These are phyloP conservation scores for Bonia amplexicaulis DNA, from an alignment of 176 grass and related monocot species.

Conservation along the genomic window DNA sequence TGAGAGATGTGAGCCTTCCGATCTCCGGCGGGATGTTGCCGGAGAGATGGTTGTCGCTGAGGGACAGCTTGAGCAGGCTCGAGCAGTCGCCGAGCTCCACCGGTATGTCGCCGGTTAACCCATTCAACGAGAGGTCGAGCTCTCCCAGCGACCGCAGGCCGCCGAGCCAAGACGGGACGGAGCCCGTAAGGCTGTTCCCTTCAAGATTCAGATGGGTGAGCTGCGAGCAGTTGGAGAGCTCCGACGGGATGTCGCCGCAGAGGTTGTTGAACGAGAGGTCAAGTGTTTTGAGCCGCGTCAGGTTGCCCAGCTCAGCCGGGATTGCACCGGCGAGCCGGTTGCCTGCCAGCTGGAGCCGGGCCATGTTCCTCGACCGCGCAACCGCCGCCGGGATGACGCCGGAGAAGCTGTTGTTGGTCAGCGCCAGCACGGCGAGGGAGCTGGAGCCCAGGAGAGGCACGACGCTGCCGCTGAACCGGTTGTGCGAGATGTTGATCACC, in stretches of 20 bases:
- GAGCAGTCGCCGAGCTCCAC: slow-evolving; percentile 65
- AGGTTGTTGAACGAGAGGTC: slow-evolving; percentile 72
- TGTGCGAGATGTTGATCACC: slow-evolving; percentile 85
- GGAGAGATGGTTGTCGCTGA: slow-evolving; percentile 63
- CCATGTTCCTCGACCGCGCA: slow-evolving; percentile 44
- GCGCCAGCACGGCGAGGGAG: slow-evolving; percentile 49
- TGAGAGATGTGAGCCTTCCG: slow-evolving; percentile 61
- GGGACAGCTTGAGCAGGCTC: slow-evolving; percentile 65
- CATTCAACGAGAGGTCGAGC: slow-evolving; percentile 81
- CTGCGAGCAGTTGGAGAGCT: slow-evolving; percentile 52
- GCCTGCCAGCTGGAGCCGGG: slow-evolving; percentile 54
- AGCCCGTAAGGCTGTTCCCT: slow-evolving; percentile 58
- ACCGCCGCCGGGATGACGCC: slow-evolving; percentile 50
- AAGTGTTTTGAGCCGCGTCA: slow-evolving; percentile 54
- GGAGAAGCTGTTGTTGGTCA: slow-evolving; percentile 80
- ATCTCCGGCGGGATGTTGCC: slow-evolving; percentile 72
- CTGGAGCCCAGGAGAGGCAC: slow-evolving; percentile 67
- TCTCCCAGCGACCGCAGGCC: slow-evolving; percentile 62
- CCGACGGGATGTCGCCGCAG: slow-evolving; percentile 42
- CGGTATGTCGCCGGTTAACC: slow-evolving; percentile 48
- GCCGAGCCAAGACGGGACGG: slow-evolving; percentile 64
- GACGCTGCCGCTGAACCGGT: slow-evolving; percentile 62
- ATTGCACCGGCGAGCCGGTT: slow-evolving; percentile 58
- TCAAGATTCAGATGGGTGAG: slow-evolving; percentile 74
- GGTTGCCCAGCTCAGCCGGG: slow-evolving; percentile 48